phyloP scores from a whole-genome alignment of 1,139 yeast species.

The Suhomyces maxii region DNA sequence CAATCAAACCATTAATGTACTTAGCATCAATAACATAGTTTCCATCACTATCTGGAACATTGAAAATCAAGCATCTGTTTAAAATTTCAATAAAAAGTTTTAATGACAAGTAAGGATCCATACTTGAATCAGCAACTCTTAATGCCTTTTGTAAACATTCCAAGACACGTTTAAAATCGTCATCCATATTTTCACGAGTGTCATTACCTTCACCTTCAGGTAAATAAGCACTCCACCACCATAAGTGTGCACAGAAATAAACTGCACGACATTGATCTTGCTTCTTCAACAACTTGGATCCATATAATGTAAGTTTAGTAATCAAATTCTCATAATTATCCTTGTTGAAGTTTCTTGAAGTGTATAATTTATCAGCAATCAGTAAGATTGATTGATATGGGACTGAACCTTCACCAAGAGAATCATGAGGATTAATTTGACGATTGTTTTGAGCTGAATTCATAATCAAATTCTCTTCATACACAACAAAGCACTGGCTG shows the following conservation, averaged over 20 bases:
- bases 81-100: conserved; percentile 88
- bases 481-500: conserved; percentile 82
- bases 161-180: conserved; percentile 46
- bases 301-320: conserved; percentile 82
- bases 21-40: conserved; percentile 67
- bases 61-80: conserved; percentile 80
- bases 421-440: conserved; percentile 34
- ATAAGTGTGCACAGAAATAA: conserved; percentile 81
- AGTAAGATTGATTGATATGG: conserved; percentile 42
- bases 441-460: conserved; percentile 17
- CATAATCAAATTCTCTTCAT: conserved; percentile 66
- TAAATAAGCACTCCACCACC: conserved; percentile 79
- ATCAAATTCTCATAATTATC: conserved; percentile 80
- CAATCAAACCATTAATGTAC: conserved; percentile 84
- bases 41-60: conserved; percentile 82
- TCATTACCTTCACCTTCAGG: conserved; percentile 14
- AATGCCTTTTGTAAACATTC: conserved; percentile 63
- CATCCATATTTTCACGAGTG: conserved; percentile 13
- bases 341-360: conserved; percentile 53
- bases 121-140: conserved; percentile 88
- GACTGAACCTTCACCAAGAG: conserved; percentile 38
- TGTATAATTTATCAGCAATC: conserved; percentile 64
- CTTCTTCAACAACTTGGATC: conserved; percentile 83
- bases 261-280: conserved; percentile 95
- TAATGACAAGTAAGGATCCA: conserved; percentile 77